phyloP scores from a whole-genome alignment of 805 yeast genomes.

The Tetrapisispora nanseiensis region DNA sequence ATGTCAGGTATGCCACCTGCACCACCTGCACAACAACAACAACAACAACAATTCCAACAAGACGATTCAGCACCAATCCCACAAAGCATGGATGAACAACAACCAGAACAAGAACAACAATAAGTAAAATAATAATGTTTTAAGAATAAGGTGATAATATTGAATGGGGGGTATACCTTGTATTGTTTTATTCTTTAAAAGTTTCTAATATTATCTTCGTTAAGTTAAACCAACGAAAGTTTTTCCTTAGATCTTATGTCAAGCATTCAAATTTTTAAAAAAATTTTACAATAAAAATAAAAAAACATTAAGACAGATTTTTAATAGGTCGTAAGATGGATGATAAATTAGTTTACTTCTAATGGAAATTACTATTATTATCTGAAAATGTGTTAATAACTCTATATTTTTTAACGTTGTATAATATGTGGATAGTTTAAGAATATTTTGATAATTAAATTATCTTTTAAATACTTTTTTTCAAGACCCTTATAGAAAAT shows the following conservation, averaged over 20 bases:
- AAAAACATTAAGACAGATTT: neutral
- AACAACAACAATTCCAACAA: constrained; percentile 3
- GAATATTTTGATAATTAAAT: constrained; percentile 1
- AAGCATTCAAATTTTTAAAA: too few species aligned
- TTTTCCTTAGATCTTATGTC: too few species aligned
- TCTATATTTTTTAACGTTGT: neutral
- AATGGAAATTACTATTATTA: neutral
- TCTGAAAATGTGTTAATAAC: constrained; percentile 1
- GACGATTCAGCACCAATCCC: constrained; percentile 1
- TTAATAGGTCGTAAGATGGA: too few species aligned
- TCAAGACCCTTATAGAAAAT: too few species aligned
- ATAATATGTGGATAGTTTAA: constrained; percentile 3
- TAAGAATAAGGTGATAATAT: neutral
- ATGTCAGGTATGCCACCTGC: constrained; percentile 2
- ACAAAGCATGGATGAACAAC: constrained; percentile 4
- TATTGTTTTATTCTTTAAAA: neutral
- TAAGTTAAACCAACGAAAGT: too few species aligned
- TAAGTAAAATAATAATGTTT: neutral
- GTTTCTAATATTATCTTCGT: too few species aligned
- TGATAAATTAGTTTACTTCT: too few species aligned
- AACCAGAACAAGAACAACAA: constrained; percentile 4
- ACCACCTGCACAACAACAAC: constrained; percentile 4
- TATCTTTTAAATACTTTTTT: too few species aligned
- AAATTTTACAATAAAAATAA: neutral
- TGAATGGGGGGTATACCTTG: neutral